Conservation (phyloP, 2,329 filamentous ascomycete species). For the Ceratocystis colombiana region DNA sequence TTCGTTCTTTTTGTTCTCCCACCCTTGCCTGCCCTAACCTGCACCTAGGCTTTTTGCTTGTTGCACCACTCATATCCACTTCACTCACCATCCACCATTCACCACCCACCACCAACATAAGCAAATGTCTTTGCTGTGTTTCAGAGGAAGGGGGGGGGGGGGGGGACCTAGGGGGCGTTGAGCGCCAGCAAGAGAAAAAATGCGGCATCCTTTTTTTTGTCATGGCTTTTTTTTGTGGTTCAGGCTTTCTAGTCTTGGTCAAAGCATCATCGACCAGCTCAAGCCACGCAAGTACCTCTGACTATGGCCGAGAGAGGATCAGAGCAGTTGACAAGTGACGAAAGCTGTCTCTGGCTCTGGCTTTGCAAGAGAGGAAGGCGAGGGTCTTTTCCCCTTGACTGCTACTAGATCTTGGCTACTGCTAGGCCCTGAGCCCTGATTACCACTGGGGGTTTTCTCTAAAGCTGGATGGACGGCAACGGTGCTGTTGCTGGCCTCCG, state of each 20-base stretch:
- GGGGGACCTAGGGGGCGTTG: background rate
- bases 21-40: background rate
- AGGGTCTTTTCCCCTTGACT: too few species aligned
- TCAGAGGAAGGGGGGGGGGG: background rate
- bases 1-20: background rate
- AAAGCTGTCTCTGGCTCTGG: background rate
- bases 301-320: background rate
- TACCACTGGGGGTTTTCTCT: background rate
- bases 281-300: background rate
- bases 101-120: background rate
- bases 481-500: background rate
- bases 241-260: background rate
- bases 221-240: background rate
- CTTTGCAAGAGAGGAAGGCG: too few species aligned
- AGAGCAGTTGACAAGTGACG: constrained; percentile 15
- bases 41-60: background rate
- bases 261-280: constrained; percentile 1
- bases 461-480: background rate
- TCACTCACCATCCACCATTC: background rate
- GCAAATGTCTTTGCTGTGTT: constrained; percentile 8
- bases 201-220: constrained; percentile 6
- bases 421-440: background rate
- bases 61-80: background rate
- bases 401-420: too few species aligned
- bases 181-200: background rate